Base-by-base conservation (phyloP, 75 land plant genomes). In the Adiantum capillusveneris region DNA sequence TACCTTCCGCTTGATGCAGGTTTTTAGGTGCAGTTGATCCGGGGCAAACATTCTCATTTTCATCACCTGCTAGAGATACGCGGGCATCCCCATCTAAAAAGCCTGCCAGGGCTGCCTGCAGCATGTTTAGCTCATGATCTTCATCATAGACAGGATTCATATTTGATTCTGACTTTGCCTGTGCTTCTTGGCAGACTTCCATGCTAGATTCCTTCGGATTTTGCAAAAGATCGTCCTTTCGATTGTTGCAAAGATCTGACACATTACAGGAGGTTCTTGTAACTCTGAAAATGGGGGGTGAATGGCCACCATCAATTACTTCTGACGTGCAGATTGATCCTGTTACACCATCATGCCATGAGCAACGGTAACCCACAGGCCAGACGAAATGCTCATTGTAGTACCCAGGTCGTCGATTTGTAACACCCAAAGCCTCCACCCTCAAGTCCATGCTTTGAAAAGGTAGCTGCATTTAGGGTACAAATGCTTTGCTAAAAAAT, bases 341-440 rank as follows among this genome's bases (percentile, higher is more conserved):
- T n/a, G 98, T 93, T 31, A 78, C 56, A 50, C 65, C 75, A 63
- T 88, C 98, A 79, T 93, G 94, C 86, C 86, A 93, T 45, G 76
- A 63, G 26, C 85, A 93, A 27, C 43, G 67, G 63, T 64, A 93
- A 24, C 95, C 95, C 16, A 83, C 55, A 36, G 98, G 98, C 82
- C 79, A 88, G 7, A 85, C 76, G 21, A 68, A 65, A 39, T 25
- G 39, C 12, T 52, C 49, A 63, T 74, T 64, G 58, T 75, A 88
- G 71, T 85, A 88, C 1, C 73, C 63, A 43, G 80, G 64, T 28
- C 89, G 66, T 11, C 37, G 24, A 58, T 83, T 82, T 62, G 88
- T 57, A 29, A 65, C 44, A 25, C 98, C 98, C 45, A 85, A 63
- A 28, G 62, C 58, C 39, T 83, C 69, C 59, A 88, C 42, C 59